Percentiles rank a stretch among this genome's conserved stretches.
Evolutionary conservation across 306 rosid species (phyloP).

Genomic region (Lupinus albus): DNA sequence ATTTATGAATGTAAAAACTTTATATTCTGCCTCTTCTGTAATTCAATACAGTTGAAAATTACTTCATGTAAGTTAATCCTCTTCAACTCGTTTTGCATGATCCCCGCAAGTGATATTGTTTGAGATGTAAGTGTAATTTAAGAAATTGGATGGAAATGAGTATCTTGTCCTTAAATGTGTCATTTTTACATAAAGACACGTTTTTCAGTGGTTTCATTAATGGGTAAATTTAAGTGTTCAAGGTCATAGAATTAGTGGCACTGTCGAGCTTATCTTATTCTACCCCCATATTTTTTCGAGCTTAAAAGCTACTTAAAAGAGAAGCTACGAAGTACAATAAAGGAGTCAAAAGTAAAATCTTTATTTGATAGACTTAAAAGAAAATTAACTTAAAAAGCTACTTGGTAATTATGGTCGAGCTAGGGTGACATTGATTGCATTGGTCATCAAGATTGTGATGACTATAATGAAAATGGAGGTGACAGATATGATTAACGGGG

Average conservation of each 20-base stretch:
- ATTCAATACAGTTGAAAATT: background rate
- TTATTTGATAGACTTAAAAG: too few species aligned
- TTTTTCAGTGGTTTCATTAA: background rate
- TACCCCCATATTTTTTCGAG: too few species aligned
- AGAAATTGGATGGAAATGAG: slow-evolving; percentile 20
- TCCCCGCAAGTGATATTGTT: background rate
- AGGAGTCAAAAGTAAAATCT: too few species aligned
- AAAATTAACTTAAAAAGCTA: too few species aligned
- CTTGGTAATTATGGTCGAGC: too few species aligned
- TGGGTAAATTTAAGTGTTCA: background rate
- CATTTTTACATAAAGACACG: background rate
- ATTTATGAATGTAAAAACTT: slow-evolving; percentile 9
- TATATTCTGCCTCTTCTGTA: background rate
- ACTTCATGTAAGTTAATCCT: slow-evolving; percentile 15
- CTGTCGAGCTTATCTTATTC: too few species aligned
- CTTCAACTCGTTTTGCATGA: background rate
- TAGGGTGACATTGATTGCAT: too few species aligned
- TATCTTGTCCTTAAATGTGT: slow-evolving; percentile 3
- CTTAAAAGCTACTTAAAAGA: too few species aligned
- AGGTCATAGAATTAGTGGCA: background rate
- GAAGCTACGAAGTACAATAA: too few species aligned
- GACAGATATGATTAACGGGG: too few species aligned
- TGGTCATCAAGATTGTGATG: too few species aligned
- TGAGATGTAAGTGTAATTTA: background rate
- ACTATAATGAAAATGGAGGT: too few species aligned